These are phyloP conservation scores for Trichoderma sp. DNA, from an alignment of 2,329 filamentous ascomycete species.

Conservation along the genomic window DNA sequence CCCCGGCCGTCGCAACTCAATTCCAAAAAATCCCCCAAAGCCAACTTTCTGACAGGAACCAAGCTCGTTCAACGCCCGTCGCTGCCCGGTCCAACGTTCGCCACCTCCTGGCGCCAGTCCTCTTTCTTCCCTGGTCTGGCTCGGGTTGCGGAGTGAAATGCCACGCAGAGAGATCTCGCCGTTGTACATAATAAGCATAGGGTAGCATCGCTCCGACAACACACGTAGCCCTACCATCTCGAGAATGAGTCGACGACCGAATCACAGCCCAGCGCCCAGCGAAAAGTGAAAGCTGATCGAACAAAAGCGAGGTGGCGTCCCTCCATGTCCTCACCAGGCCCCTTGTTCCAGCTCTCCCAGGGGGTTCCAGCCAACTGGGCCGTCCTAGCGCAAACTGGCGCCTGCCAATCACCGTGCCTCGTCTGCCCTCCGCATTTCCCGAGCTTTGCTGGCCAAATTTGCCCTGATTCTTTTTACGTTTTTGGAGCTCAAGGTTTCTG, in stretches of 20 bases:
- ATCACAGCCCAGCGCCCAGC: not conserved
- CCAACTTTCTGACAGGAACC: not conserved
- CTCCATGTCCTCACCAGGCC: not conserved
- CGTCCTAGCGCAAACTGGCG: conserved; percentile 19
- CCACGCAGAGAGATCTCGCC: not conserved
- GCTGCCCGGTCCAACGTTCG: not conserved
- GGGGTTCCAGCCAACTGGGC: conserved; percentile 18
- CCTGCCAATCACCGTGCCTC: conserved; percentile 9
- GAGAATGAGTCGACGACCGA: not conserved
- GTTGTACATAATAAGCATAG: conserved; percentile 4
- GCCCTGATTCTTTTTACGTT: not conserved
- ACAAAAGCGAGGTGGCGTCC: too few relatives aligned
- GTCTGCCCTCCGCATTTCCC: conserved; percentile 17
- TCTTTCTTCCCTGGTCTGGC: not conserved
- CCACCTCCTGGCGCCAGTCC: conserved; percentile 11
- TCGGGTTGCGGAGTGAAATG: not conserved
- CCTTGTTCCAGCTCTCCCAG: conserved; percentile 9
- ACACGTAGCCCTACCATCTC: conserved; percentile 11
- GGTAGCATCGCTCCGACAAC: conserved; percentile 5
- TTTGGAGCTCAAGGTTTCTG: not conserved
- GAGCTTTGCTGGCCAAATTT: not conserved
- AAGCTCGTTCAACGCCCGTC: not conserved
- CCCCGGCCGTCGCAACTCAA: not conserved
- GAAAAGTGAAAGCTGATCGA: not conserved
- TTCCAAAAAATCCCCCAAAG: not conserved